Conservation (phyloP, 1,284 basidiomycete species). For the Pseudozyma hubeiensis region DNA sequence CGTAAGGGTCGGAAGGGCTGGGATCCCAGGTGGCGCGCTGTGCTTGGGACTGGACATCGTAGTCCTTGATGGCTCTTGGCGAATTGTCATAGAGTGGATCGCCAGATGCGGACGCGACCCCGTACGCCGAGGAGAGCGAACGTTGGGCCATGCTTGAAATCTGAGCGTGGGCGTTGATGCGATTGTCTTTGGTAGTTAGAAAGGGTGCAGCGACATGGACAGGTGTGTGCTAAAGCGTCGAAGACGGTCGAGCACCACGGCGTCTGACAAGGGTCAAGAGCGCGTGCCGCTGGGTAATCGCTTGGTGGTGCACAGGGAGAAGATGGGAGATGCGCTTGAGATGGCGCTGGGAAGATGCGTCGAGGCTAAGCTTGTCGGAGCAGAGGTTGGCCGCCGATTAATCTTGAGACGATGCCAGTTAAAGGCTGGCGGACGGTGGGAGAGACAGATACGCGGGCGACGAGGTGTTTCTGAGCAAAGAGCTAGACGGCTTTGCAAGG, state of each 20-base stretch:
- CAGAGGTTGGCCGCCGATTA: too few relatives aligned
- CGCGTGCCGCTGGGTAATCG: too few relatives aligned
- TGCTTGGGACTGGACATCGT: slow-evolving; percentile 8
- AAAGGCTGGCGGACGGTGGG: too few relatives aligned
- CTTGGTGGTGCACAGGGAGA: too few relatives aligned
- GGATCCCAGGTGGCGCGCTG: slow-evolving; percentile 21
- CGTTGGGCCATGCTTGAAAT: slow-evolving; percentile 31
- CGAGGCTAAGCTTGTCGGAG: too few relatives aligned
- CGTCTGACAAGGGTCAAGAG: too few relatives aligned
- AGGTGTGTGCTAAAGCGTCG: not conserved
- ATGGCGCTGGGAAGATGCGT: too few relatives aligned
- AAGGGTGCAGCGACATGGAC: slow-evolving; percentile 10
- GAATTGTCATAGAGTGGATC: slow-evolving; percentile 24
- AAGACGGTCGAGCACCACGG: not conserved
- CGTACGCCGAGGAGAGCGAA: slow-evolving; percentile 18
- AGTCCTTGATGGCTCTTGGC: slow-evolving; percentile 35
- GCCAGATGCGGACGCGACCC: slow-evolving; percentile 9
- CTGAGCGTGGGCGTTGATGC: slow-evolving; percentile 1
- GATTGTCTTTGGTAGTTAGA: slow-evolving; percentile 1
- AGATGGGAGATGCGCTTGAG: too few relatives aligned
- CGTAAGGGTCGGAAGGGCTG: slow-evolving; percentile 15
- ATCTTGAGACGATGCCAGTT: too few relatives aligned
- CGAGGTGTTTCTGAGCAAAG: too few relatives aligned
- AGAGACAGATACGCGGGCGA: too few relatives aligned
- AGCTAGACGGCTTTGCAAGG: too few relatives aligned